phyloP scores from a whole-genome alignment of 106 monocot genomes.

The Cymbidium sinense region DNA sequence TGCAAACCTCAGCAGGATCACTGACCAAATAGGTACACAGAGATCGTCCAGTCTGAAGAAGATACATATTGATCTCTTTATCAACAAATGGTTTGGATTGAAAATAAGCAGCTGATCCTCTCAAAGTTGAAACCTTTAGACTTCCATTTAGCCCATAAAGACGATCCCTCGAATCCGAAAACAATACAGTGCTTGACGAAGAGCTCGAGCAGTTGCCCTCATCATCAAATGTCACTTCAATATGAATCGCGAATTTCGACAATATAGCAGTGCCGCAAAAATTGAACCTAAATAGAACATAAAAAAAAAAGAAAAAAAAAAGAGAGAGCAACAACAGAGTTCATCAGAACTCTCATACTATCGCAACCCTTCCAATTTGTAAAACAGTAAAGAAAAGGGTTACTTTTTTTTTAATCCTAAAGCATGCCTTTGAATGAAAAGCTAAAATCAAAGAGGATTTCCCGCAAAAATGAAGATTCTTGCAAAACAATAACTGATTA shows the following conservation, averaged over 20 bases:
- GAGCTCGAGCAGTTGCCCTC: conserved; percentile 25
- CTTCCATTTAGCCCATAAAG: not conserved
- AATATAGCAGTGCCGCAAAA: not conserved
- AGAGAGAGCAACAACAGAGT: not conserved
- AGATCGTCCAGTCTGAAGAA: conserved; percentile 3
- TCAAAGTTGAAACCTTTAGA: conserved; percentile 8
- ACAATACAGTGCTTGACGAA: conserved; percentile 18
- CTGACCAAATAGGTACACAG: conserved; percentile 7
- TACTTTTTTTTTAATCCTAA: not conserved
- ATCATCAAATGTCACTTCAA: conserved; percentile 14
- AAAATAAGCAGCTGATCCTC: conserved; percentile 8
- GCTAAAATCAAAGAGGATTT: not conserved
- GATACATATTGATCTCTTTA: conserved; percentile 13
- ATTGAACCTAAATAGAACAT: not conserved
- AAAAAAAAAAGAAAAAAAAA: not conserved
- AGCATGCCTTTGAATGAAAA: not conserved
- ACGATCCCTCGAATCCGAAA: conserved; percentile 5
- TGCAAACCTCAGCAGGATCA: conserved; percentile 25
- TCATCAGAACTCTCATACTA: not conserved
- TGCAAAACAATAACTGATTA: not conserved
- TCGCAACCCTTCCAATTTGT: too few relatives aligned
- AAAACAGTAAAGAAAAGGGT: not conserved
- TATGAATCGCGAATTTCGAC: not conserved
- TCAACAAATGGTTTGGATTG: not conserved
- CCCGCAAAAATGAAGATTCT: not conserved